These are phyloP conservation scores for Epichloe sp. DNA, from an alignment of 2,329 filamentous ascomycete species.

Conservation along the genomic window DNA sequence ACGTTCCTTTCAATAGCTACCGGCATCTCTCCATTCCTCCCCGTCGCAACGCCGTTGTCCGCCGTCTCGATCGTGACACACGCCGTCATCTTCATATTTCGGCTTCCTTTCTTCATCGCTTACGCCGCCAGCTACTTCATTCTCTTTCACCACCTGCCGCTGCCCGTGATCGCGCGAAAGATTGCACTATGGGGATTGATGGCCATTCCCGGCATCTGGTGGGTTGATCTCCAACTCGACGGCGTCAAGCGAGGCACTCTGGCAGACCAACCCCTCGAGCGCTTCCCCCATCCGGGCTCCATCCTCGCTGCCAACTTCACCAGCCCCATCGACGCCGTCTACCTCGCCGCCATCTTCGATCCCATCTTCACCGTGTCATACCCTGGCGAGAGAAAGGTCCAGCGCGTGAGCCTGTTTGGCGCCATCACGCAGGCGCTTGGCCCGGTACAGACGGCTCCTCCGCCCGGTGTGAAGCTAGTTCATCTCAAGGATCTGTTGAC, in stretches of 20 bases:
- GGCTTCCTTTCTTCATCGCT: conserved; percentile 63
- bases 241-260: conserved; percentile 87
- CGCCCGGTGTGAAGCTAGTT: conserved; percentile 36
- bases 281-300: conserved; percentile 60
- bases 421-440: conserved; percentile 64
- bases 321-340: conserved; percentile 83
- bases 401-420: conserved; percentile 60
- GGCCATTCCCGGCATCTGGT: conserved; percentile 87
- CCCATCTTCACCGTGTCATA: conserved; percentile 86
- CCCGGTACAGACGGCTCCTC: conserved; percentile 35
- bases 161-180: conserved; percentile 55
- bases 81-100: conserved; percentile 62
- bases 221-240: conserved; percentile 96
- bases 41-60: conserved; percentile 54
- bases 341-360: conserved; percentile 91
- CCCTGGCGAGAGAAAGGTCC: conserved; percentile 59
- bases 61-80: conserved; percentile 51
- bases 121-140: conserved; percentile 62
- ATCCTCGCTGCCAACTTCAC: conserved; percentile 87
- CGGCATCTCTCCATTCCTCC: conserved; percentile 91
- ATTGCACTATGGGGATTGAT: conserved; percentile 78
- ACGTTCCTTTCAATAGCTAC: conserved; percentile 47
- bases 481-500: conserved; percentile 50
- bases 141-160: conserved; percentile 68
- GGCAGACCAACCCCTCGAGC: conserved; percentile 55